Percentiles rank a stretch among this genome's conserved stretches.
Evolutionary conservation across 768 basidiomycete species (phyloP).

Genomic region (Cubamyces lactineus): DNA sequence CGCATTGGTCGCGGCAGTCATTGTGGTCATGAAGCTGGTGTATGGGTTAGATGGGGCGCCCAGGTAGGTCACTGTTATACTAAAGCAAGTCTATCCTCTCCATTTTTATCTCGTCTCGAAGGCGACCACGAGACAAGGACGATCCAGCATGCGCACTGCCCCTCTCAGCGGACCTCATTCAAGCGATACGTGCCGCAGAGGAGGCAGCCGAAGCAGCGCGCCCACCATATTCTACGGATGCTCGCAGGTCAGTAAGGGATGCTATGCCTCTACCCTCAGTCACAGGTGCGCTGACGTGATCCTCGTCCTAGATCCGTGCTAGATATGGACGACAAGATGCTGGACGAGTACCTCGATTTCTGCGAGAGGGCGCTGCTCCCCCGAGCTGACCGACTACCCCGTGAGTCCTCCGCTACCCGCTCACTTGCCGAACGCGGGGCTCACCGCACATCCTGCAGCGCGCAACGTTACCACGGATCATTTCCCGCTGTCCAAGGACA

Average conservation of each 20-base stretch:
- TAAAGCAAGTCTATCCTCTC: neutral
- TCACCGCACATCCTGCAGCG: conserved; percentile 7
- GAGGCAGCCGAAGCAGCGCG: conserved; percentile 37
- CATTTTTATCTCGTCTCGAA: conserved; percentile 27
- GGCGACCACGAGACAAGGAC: conserved; percentile 45
- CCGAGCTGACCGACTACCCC: conserved; percentile 20
- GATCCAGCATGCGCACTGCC: conserved; percentile 71
- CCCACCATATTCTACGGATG: conserved; percentile 47
- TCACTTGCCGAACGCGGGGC: neutral
- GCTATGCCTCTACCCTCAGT: neutral
- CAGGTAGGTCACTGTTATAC: conserved; percentile 45
- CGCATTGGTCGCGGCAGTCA: conserved; percentile 56
- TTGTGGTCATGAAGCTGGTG: conserved; percentile 80
- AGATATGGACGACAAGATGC: conserved; percentile 50
- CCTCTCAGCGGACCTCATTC: conserved; percentile 50
- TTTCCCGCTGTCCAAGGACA: conserved; percentile 19
- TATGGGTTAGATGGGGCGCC: conserved; percentile 78
- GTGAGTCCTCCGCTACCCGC: conserved; percentile 3
- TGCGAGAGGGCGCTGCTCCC: conserved; percentile 56
- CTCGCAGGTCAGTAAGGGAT: conserved; percentile 47
- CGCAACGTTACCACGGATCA: conserved; percentile 24
- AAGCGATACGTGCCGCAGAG: conserved; percentile 42
- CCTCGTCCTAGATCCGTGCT: conserved; percentile 50
- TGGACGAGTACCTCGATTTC: conserved; percentile 70
- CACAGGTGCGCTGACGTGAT: neutral